Evolutionary conservation across 805 yeast genomes (phyloP).

Genomic region (Candida saitoana): DNA sequence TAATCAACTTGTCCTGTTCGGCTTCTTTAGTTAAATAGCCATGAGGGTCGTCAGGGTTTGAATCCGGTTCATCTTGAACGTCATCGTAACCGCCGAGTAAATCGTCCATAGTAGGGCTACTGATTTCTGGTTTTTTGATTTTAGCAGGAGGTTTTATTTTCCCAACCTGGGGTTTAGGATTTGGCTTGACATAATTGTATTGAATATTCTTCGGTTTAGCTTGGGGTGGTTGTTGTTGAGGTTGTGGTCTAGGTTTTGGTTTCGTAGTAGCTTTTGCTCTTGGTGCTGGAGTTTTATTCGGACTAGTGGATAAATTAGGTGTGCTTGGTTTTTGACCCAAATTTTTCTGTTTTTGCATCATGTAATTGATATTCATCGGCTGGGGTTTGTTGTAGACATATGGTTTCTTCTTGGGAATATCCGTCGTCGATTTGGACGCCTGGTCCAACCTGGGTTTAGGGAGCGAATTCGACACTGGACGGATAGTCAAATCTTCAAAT

Average conservation of each 20-base stretch:
- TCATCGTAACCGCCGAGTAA: constrained; percentile 23
- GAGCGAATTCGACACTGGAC: constrained; percentile 3
- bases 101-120: constrained; percentile 26
- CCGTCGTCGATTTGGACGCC: background rate
- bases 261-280: constrained; percentile 3
- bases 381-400: constrained; percentile 37
- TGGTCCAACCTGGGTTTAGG: background rate
- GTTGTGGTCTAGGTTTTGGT: constrained; percentile 1
- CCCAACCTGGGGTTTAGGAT: constrained; percentile 7
- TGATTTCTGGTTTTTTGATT: constrained; percentile 6
- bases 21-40: constrained; percentile 15
- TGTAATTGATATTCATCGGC: constrained; percentile 31
- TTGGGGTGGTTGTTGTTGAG: background rate
- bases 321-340: constrained; percentile 10
- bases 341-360: constrained; percentile 20
- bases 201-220: constrained; percentile 21
- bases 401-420: constrained; percentile 6
- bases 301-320: background rate
- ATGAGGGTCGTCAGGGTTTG: constrained; percentile 20
- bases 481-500: constrained; percentile 11
- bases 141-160: constrained; percentile 2
- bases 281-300: constrained; percentile 6
- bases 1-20: constrained; percentile 38
- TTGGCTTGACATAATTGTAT: constrained; percentile 24
- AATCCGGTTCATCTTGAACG: constrained; percentile 5